A percentile compares a stretch with the other conserved stretches of the same genome.
Evolutionary conservation across 768 basidiomycete species (phyloP).

Genomic region (Boletus rex-veris): DNA sequence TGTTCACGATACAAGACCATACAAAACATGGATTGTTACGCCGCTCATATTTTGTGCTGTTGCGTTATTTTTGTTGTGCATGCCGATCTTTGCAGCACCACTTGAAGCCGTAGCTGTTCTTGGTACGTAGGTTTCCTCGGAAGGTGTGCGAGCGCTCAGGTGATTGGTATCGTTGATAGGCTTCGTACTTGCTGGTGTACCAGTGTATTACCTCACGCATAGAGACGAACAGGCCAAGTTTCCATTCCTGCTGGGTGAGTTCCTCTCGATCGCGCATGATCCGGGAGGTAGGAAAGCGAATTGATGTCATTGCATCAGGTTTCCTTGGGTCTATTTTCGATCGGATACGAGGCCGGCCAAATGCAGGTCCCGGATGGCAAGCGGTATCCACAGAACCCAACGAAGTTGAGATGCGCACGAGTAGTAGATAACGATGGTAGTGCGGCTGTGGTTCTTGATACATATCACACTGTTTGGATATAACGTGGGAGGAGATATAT

Average conservation of each 20-base stretch:
- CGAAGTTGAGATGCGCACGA: constrained; percentile 55
- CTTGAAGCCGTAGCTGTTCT: constrained; percentile 83
- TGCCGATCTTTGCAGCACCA: constrained; percentile 94
- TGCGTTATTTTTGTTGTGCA: constrained; percentile 59
- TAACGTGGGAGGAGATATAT: not conserved
- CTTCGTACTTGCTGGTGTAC: constrained; percentile 76
- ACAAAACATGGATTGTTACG: constrained; percentile 88
- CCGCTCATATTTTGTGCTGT: constrained; percentile 88
- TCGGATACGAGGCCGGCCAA: constrained; percentile 49
- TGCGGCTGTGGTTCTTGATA: not conserved
- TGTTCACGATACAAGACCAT: constrained; percentile 56
- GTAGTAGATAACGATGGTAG: not conserved
- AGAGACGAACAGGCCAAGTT: constrained; percentile 41
- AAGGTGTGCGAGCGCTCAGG: not conserved
- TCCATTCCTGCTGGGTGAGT: constrained; percentile 37
- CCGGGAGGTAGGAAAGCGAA: not conserved
- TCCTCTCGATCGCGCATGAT: not conserved
- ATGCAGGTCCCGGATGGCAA: constrained; percentile 66
- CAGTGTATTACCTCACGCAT: constrained; percentile 79
- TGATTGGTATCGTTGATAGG: constrained; percentile 37
- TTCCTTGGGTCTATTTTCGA: constrained; percentile 42
- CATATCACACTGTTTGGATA: not conserved
- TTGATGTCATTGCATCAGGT: constrained; percentile 27
- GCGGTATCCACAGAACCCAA: constrained; percentile 68
- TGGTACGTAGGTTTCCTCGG: constrained; percentile 44